phyloP scores from a whole-genome alignment of 2,329 filamentous ascomycete species.

The Endocalyx cinctus region DNA sequence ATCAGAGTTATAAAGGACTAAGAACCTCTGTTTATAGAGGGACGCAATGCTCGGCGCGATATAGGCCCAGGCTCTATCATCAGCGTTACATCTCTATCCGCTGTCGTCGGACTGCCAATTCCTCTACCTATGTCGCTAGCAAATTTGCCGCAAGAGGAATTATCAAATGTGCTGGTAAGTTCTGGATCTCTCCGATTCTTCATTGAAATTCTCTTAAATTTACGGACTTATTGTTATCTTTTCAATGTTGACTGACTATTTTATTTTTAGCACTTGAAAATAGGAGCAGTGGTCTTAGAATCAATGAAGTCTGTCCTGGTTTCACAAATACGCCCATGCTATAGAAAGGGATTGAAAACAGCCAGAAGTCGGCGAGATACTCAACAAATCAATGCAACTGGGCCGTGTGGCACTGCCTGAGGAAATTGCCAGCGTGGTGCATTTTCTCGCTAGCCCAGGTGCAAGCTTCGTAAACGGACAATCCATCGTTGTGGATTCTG shows the following conservation, averaged over 20 bases:
- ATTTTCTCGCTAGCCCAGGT: constrained; percentile 7
- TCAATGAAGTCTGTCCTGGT: constrained; percentile 16
- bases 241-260: constrained; percentile 1
- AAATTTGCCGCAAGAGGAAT: constrained; percentile 14
- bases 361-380: constrained; percentile 4
- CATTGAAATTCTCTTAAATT: too few species aligned
- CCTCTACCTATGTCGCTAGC: constrained; percentile 11
- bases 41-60: constrained; percentile 10
- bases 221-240: too few species aligned
- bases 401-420: constrained; percentile 4
- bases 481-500: constrained; percentile 6
- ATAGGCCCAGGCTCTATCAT: constrained; percentile 14
- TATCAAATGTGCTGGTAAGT: constrained; percentile 13
- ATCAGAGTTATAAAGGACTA: constrained; percentile 13
- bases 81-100: constrained; percentile 13
- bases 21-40: constrained; percentile 9
- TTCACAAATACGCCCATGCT: constrained; percentile 15
- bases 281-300: constrained; percentile 10
- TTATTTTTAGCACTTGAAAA: constrained; percentile 12
- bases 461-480: constrained; percentile 6
- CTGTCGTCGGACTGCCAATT: constrained; percentile 3
- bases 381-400: constrained; percentile 11
- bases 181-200: too few species aligned
- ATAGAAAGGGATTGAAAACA: constrained; percentile 8
- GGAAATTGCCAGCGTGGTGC: constrained; percentile 7